Conservation (phyloP, 2,329 filamentous ascomycete genomes). For the Colletotrichum caudatum region DNA sequence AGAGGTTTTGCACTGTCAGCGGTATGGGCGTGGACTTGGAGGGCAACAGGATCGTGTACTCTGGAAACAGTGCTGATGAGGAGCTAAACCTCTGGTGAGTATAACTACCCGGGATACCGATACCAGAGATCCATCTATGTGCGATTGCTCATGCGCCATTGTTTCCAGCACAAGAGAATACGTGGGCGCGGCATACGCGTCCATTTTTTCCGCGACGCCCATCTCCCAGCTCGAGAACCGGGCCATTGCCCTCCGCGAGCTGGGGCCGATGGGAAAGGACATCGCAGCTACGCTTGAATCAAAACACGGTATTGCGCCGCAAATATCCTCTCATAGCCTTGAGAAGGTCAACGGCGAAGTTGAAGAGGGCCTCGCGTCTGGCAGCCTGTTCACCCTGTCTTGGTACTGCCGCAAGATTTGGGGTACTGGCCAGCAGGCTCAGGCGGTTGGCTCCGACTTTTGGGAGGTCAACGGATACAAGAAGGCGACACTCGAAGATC, state of each 20-base stretch:
- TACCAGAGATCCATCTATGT: background rate
- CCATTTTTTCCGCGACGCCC: conserved; percentile 46
- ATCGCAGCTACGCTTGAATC: conserved; percentile 42
- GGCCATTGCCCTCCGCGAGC: conserved; percentile 45
- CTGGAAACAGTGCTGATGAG: conserved; percentile 10
- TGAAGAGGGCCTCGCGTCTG: conserved; percentile 41
- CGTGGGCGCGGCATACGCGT: conserved; percentile 47
- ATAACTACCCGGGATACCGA: background rate
- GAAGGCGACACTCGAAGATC: conserved; percentile 43
- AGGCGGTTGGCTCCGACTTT: conserved; percentile 43
- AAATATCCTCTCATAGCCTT: conserved; percentile 41
- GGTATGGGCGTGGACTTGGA: conserved; percentile 21
- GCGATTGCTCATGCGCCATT: background rate
- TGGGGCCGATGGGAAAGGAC: conserved; percentile 45
- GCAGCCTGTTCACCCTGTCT: conserved; percentile 42
- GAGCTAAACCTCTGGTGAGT: conserved; percentile 24
- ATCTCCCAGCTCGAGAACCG: conserved; percentile 43
- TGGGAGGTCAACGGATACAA: conserved; percentile 47
- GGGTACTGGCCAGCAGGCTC: conserved; percentile 43
- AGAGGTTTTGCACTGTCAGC: background rate
- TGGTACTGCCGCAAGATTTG: conserved; percentile 49
- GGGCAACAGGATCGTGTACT: conserved; percentile 17
- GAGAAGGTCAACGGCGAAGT: conserved; percentile 46
- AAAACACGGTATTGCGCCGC: conserved; percentile 43
- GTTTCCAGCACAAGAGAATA: conserved; percentile 45